phyloP scores from a whole-genome alignment of 805 yeast genomes.

The Candida coquimbonensis region DNA sequence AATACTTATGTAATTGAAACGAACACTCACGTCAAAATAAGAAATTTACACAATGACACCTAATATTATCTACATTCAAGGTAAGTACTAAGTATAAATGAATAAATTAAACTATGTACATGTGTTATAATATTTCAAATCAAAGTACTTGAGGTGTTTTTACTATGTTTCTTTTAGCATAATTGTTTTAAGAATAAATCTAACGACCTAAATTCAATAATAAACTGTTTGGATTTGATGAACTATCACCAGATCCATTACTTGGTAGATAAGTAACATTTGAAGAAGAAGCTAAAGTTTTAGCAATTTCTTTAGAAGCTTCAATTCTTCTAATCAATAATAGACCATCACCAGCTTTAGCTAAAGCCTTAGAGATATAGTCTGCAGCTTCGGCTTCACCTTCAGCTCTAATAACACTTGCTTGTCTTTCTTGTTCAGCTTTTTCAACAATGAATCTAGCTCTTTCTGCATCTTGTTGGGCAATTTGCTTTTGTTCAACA shows the following conservation, averaged over 20 bases:
- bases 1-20: too few species aligned
- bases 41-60: too few species aligned
- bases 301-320: conserved; percentile 93
- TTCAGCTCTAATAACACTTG: conserved; percentile 92
- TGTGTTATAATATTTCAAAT: too few species aligned
- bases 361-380: conserved; percentile 82
- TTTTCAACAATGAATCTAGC: conserved; percentile 89
- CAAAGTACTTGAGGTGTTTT: too few species aligned
- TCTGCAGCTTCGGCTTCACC: conserved; percentile 99
- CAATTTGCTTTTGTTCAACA: conserved; percentile 97
- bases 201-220: conserved; percentile 66
- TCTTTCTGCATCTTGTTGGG: conserved; percentile 98
- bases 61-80: too few species aligned
- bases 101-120: too few species aligned
- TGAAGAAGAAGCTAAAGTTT: conserved; percentile 72
- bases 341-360: conserved; percentile 93
- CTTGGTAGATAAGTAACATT: conserved; percentile 87
- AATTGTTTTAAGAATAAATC: background rate
- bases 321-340: conserved; percentile 90
- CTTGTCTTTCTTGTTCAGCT: conserved; percentile 97
- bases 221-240: conserved; percentile 40
- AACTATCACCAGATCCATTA: conserved; percentile 32
- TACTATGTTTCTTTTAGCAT: too few species aligned
- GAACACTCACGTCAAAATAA: too few species aligned
- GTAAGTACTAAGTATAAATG: too few species aligned